Evolutionary conservation across 257 asterid genomes (phyloP).

Genomic region (Solanum dulcamara): DNA sequence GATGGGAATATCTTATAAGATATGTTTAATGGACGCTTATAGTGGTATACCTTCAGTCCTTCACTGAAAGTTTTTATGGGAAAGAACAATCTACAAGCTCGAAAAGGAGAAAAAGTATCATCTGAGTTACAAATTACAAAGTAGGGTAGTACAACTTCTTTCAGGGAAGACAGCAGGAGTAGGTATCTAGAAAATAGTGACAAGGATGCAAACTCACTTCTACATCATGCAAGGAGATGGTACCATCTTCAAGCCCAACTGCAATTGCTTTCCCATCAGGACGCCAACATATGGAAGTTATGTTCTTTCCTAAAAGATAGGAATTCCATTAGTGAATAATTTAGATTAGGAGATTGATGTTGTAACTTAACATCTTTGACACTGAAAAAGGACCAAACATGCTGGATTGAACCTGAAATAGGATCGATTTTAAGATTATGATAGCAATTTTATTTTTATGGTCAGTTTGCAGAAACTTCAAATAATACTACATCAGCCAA

Average conservation of each 20-base stretch:
- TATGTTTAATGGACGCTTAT: background rate
- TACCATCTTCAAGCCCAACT: slow-evolving; percentile 87
- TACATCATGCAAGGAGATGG: slow-evolving; percentile 83
- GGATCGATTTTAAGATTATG: background rate
- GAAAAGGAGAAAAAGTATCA: background rate
- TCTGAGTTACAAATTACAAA: background rate
- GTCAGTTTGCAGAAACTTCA: background rate
- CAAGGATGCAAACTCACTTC: slow-evolving; percentile 34
- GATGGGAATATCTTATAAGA: background rate
- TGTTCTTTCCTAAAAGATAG: slow-evolving; percentile 44
- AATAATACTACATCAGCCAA: background rate
- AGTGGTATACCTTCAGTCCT: background rate
- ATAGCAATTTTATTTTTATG: background rate
- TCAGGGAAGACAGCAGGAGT: background rate
- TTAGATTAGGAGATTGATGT: background rate
- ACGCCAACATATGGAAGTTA: slow-evolving; percentile 91
- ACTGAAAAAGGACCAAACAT: background rate
- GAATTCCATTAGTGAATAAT: background rate
- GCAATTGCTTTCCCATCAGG: slow-evolving; percentile 97
- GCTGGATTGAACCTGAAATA: background rate
- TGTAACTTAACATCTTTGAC: background rate
- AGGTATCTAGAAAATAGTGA: background rate
- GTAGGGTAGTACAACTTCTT: background rate
- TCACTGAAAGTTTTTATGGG: background rate
- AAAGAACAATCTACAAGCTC: background rate